phyloP scores from a whole-genome alignment of 768 basidiomycete genomes.

The Tylopilus cervinicoccineus region DNA sequence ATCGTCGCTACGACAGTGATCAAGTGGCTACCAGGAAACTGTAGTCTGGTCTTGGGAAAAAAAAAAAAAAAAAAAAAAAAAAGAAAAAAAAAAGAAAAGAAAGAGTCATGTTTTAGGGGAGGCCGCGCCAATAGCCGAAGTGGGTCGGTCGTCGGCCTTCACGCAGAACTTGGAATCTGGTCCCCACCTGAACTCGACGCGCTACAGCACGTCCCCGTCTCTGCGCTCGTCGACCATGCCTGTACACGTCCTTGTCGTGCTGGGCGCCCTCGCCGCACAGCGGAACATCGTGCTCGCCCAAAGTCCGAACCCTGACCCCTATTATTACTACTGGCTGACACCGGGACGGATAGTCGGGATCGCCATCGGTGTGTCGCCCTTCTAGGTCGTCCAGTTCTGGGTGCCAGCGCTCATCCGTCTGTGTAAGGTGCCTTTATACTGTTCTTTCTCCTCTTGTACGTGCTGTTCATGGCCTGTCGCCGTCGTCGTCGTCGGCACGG shows the following conservation, averaged over 20 bases:
- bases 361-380: slow-evolving; percentile 19
- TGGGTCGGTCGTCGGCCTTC: no score
- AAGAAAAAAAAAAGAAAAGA: no score
- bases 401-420: not conserved
- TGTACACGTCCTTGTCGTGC: not conserved
- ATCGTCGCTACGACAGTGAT: no score
- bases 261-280: slow-evolving; percentile 6
- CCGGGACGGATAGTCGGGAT: slow-evolving; percentile 26
- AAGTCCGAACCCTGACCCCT: not conserved
- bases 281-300: slow-evolving; percentile 14
- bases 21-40: no score
- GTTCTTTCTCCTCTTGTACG: slow-evolving; percentile 5
- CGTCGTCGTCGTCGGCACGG: slow-evolving; percentile 5
- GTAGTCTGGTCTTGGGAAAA: no score
- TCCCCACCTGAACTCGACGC: no score
- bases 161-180: not conserved
- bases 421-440: slow-evolving; percentile 14
- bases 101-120: not conserved
- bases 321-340: slow-evolving; percentile 19
- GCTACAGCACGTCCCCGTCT: not conserved
- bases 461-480: slow-evolving; percentile 8
- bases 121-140: not conserved
- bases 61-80: no score
- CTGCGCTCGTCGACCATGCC: not conserved
- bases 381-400: not conserved